Base-by-base conservation (phyloP, 345 rosid genomes). In the Bruguiera sexangula region DNA sequence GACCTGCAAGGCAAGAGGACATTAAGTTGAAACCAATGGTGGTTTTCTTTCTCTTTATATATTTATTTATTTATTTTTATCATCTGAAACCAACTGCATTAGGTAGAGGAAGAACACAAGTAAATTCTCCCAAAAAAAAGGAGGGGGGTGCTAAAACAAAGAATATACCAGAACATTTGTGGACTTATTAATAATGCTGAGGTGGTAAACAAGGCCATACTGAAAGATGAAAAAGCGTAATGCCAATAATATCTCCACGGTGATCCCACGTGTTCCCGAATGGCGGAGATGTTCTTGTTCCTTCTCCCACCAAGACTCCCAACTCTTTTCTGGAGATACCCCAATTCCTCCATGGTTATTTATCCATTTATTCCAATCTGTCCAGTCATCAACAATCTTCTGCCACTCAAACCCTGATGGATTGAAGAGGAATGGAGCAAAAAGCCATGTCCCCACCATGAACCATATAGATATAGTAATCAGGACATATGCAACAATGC, bases 221-320 rank as follows among this genome's bases (percentile, higher is more conserved):
- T 92, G 99, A 76, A 90, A 96, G 77, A 92, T 85, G 72, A 96
- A 96, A 79, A 92, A 92, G 50, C 99, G 84, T 61, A 89, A 69
- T 61, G 99, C 74, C 69, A 96, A 84, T 79, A 92, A 54, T 64
- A 96, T 96, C 89, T 96, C 99, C n/a, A 89, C 94, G 31, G 86
- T 37, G 71, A 92, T 82, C 64, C 99, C 99, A 59, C 99, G 99
- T 75, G 78, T 89, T 69, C 99, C 99, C 9, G 99, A 84, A 77
- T 81, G 64, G 26, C 58, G 89, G 55, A 96, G 90, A 85, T 96
- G 99, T 63, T 92, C 98, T 75, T 92, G 97, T 80, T 96, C 99
- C 79, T 96, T 92, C 67, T 96, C 99, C 99, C 99, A 96, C 99
- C 99, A 96, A 3, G 99, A 96, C 74, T 96, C 99, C 99, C 99